phyloP scores from a whole-genome alignment of 148 eudicot genomes.

The Nepenthes mirabilis region DNA sequence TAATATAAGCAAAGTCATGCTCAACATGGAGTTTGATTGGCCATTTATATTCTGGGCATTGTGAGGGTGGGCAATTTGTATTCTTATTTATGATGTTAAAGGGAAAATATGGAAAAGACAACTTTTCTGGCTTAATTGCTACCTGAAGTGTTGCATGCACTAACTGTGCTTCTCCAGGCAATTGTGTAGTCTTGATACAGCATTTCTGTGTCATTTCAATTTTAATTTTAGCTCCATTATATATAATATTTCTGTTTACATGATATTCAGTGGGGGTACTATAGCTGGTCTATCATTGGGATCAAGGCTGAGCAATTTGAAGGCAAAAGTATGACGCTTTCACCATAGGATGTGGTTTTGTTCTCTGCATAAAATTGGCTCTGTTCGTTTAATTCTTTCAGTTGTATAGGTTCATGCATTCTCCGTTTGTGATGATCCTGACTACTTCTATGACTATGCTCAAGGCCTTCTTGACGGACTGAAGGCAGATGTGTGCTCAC shows the following conservation, averaged over 20 bases:
- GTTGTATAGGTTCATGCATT: slow-evolving; percentile 70
- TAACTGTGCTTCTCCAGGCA: not conserved
- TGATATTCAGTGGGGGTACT: slow-evolving; percentile 73
- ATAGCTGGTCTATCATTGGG: slow-evolving; percentile 86
- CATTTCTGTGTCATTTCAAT: not conserved
- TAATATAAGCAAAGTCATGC: too few relatives aligned
- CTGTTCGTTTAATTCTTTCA: not conserved
- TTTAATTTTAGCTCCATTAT: not conserved
- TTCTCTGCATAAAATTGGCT: not conserved
- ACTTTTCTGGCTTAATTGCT: too few relatives aligned
- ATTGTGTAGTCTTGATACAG: not conserved
- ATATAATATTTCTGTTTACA: slow-evolving; percentile 7
- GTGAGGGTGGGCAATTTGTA: too few relatives aligned
- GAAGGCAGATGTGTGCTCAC: slow-evolving; percentile 36
- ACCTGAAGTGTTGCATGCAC: too few relatives aligned
- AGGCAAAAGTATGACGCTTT: slow-evolving; percentile 57
- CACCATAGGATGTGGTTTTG: not conserved
- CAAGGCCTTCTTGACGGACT: slow-evolving; percentile 64
- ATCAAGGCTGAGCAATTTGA: slow-evolving; percentile 58
- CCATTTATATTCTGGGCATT: too few relatives aligned
- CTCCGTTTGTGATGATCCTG: slow-evolving; percentile 88
- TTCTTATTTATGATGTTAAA: too few relatives aligned
- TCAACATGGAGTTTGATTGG: too few relatives aligned
- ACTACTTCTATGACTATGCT: slow-evolving; percentile 73
- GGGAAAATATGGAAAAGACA: too few relatives aligned